Conservation (phyloP, 352 stramenopile species). For the Thraustotheca clavata region DNA sequence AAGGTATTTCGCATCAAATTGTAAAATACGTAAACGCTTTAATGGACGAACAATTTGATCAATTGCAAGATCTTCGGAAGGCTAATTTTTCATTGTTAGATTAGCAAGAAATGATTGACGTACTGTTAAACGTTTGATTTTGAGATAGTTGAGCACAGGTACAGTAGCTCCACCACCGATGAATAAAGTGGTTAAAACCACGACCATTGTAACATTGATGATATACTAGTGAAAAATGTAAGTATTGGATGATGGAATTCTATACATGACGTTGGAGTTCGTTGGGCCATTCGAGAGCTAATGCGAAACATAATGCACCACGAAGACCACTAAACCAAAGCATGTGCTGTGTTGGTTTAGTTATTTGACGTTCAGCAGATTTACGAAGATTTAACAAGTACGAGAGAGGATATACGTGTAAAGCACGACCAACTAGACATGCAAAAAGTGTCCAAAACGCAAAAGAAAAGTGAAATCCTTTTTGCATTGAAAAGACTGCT, state of each 20-base stretch:
- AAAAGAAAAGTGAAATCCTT: conserved; percentile 74
- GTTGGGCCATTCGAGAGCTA: conserved; percentile 83
- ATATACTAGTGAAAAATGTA: conserved; percentile 39
- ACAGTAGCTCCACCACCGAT: conserved; percentile 86
- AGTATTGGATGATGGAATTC: not conserved
- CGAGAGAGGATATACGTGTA: conserved; percentile 85
- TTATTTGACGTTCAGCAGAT: conserved; percentile 37
- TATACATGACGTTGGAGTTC: conserved; percentile 15
- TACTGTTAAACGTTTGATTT: conserved; percentile 79
- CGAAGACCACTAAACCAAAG: conserved; percentile 92
- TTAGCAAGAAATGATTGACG: conserved; percentile 13
- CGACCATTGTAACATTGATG: conserved; percentile 84
- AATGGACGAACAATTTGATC: conserved; percentile 73
- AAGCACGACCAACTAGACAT: conserved; percentile 73
- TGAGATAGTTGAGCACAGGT: conserved; percentile 72
- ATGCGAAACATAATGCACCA: conserved; percentile 88
- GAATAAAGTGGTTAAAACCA: conserved; percentile 90
- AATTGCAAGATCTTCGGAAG: conserved; percentile 57
- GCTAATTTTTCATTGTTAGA: conserved; percentile 25
- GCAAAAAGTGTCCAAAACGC: conserved; percentile 81
- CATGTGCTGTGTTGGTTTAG: conserved; percentile 89
- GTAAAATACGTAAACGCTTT: conserved; percentile 69
- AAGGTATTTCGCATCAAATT: conserved; percentile 84
- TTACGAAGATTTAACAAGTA: conserved; percentile 57
- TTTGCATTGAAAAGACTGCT: conserved; percentile 75